Evolutionary conservation across 164 flowering plant species (phyloP).

Genomic region (Vitis riparia): DNA sequence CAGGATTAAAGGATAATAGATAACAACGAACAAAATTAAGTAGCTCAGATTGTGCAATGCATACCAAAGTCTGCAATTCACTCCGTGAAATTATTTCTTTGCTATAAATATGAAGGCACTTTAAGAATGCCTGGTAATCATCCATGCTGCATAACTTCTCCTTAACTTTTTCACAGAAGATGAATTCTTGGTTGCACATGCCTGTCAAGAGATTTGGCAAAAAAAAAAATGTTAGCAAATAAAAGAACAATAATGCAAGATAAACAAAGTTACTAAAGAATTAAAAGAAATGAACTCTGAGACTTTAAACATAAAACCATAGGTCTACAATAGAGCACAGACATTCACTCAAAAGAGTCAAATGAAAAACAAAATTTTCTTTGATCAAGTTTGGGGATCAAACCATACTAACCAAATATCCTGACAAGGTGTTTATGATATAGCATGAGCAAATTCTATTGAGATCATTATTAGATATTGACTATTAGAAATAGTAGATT

Average conservation of each 20-base stretch:
- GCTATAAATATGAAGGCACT: constrained; percentile 65
- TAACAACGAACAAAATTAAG: too few species aligned
- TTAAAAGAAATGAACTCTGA: neutral
- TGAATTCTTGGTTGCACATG: constrained; percentile 57
- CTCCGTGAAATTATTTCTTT: constrained; percentile 60
- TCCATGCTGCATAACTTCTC: constrained; percentile 52
- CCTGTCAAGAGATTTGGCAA: constrained; percentile 29
- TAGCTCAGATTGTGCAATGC: constrained; percentile 4
- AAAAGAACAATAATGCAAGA: neutral
- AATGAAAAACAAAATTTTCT: neutral
- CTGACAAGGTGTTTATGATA: too few species aligned
- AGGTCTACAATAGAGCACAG: neutral
- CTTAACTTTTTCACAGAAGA: constrained; percentile 69
- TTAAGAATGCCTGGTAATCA: constrained; percentile 73
- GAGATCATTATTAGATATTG: too few species aligned
- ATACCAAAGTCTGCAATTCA: constrained; percentile 64
- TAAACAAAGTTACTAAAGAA: neutral
- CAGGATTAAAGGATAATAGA: too few species aligned
- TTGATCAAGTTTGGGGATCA: too few species aligned
- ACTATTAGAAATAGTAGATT: too few species aligned
- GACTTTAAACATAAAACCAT: neutral
- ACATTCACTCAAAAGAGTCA: neutral
- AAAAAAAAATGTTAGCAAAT: neutral
- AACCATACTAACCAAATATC: too few species aligned
- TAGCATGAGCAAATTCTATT: too few species aligned